Percentiles rank a stretch among this genome's conserved stretches.
phyloP scores from a whole-genome alignment of 768 basidiomycete genomes.

The Mycena floridula region DNA sequence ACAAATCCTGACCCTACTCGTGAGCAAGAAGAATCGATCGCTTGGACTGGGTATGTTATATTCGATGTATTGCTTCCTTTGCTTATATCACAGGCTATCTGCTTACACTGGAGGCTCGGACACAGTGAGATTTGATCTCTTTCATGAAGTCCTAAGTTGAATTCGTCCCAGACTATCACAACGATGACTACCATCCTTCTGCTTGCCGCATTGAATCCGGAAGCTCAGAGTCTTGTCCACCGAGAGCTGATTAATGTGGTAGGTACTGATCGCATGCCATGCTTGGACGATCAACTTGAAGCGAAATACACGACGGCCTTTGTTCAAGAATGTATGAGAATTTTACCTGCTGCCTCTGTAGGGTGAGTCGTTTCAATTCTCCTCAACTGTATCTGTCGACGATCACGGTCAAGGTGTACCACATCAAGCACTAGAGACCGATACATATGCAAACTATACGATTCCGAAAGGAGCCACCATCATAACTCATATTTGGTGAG shows the following conservation, averaged over 20 bases:
- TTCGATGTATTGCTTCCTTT: background rate
- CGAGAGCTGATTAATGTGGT: conserved; percentile 15
- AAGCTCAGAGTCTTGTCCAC: conserved; percentile 15
- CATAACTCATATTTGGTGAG: conserved; percentile 32
- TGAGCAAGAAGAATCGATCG: background rate
- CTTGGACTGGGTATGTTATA: background rate
- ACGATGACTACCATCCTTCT: conserved; percentile 14
- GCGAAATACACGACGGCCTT: conserved; percentile 12
- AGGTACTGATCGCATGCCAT: conserved; percentile 14
- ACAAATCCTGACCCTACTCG: background rate
- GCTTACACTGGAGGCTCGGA: background rate
- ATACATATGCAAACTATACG: conserved; percentile 19
- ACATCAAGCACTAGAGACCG: conserved; percentile 20
- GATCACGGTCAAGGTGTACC: conserved; percentile 12
- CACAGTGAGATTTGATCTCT: background rate
- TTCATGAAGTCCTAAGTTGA: background rate
- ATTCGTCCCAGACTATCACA: background rate
- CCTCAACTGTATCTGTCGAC: background rate
- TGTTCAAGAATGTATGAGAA: conserved; percentile 11
- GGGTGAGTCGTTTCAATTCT: conserved; percentile 15
- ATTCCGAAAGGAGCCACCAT: conserved; percentile 30
- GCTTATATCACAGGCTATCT: background rate
- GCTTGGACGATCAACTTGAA: conserved; percentile 8
- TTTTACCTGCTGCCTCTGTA: conserved; percentile 4
- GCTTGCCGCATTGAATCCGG: conserved; percentile 13